Percentiles rank a stretch among this genome's conserved stretches.
Conservation (phyloP, 768 basidiomycete species). For the Lanmaoa pseudosensibilis region DNA sequence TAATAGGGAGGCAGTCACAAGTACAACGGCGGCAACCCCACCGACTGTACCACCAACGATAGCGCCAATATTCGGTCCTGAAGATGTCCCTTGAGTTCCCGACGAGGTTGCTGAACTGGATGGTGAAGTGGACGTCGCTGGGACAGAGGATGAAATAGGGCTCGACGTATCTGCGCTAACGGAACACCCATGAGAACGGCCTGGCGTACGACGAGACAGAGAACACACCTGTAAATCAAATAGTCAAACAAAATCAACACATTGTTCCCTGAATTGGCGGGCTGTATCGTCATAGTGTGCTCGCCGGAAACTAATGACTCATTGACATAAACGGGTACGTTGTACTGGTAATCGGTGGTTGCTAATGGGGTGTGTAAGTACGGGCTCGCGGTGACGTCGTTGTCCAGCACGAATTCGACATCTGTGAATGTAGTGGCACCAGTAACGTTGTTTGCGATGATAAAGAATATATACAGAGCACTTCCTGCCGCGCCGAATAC, state of each 20-base stretch:
- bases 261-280: background rate
- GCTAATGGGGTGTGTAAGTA: background rate
- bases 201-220: background rate
- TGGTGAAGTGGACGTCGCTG: background rate
- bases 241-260: constrained; percentile 9
- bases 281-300: constrained; percentile 11
- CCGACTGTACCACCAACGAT: constrained; percentile 11
- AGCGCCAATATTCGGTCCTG: background rate
- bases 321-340: constrained; percentile 13
- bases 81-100: background rate
- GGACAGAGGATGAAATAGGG: background rate
- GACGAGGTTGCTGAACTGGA: no score
- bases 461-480: constrained; percentile 20
- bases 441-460: constrained; percentile 7
- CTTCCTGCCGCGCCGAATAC: background rate
- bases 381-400: background rate
- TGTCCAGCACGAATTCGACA: constrained; percentile 12
- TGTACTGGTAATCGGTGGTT: constrained; percentile 7
- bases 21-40: background rate
- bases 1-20: background rate
- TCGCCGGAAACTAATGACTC: background rate
- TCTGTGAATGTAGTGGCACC: background rate
- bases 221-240: constrained; percentile 11
- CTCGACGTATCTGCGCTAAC: constrained; percentile 4
- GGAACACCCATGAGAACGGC: background rate